These are phyloP conservation scores for Neospora caninum DNA, from an alignment of 169 alveolate species.

Conservation along the genomic window DNA sequence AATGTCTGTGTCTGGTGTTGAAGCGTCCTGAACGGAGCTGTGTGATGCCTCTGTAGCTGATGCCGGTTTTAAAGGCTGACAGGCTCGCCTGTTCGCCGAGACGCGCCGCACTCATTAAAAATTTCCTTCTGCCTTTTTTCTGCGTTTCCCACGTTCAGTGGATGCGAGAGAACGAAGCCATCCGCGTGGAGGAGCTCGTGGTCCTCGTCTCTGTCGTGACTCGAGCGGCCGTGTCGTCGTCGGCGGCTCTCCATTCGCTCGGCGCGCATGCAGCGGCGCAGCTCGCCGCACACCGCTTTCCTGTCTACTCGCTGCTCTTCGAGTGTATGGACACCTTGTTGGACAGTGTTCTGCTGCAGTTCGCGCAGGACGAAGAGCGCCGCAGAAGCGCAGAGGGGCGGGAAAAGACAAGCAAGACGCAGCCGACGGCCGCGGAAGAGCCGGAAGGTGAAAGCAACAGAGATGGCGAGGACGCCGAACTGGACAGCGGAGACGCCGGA, in stretches of 20 bases:
- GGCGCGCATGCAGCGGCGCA: conserved; percentile 43
- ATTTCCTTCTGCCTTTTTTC: too few species aligned
- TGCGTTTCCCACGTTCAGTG: neutral
- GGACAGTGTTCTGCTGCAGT: neutral
- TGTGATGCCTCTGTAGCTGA: too few species aligned
- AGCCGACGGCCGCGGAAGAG: neutral
- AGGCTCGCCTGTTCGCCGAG: too few species aligned
- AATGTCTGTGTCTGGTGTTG: too few species aligned
- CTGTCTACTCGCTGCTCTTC: conserved; percentile 51
- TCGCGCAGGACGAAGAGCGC: neutral
- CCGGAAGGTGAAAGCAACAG: too few species aligned
- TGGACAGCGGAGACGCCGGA: neutral
- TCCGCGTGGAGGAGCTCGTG: conserved; percentile 39
- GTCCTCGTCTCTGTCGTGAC: conserved; percentile 36
- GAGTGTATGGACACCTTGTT: conserved; percentile 51
- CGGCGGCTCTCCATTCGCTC: conserved; percentile 4
- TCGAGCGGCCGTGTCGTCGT: neutral
- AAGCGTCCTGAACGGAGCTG: too few species aligned
- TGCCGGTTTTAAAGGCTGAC: too few species aligned
- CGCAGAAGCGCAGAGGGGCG: neutral
- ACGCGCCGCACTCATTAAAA: too few species aligned
- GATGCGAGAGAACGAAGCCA: neutral
- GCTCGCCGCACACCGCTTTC: conserved; percentile 40
- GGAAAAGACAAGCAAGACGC: neutral
- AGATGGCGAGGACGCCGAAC: neutral